Base-by-base conservation (phyloP, 148 eudicot species). In the Fagopyrum esculentum region DNA sequence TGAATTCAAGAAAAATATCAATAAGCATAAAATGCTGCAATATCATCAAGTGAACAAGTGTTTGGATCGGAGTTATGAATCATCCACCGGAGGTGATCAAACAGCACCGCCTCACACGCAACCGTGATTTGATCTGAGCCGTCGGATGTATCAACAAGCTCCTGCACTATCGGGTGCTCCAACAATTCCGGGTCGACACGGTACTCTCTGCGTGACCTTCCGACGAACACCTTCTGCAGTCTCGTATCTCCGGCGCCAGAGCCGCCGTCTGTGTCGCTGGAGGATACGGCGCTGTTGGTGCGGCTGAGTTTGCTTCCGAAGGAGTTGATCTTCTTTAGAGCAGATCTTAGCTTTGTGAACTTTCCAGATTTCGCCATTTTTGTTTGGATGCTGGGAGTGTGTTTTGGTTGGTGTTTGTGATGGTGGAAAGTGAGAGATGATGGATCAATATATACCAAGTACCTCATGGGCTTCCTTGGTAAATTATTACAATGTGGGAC, bases 1-100 rank as follows among this genome's bases (percentile, higher is more conserved):
- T 35, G 40, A 35, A 35, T 35, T 35, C 0, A 35, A 35, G 2
- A 35, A 35, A 0, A 35, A 35, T 35, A 35, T 35, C 40, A 85
- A 74, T 76, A 84, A 71, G 83, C 82, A 68, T 88, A 88, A 56
- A 81, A 88, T 44, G 82, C 82, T 2, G 77, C 87, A 6, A 89
- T 81, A 22, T 87, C 92, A 79, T 86, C 87, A 75, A 87, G 50
- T 1, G 88, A 79, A 59, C 78, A 87, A 50, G 84, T 78, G 44
- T 82, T 79, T 49, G 83, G 69, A 44, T 77, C 88, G 1, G 75
- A 85, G 69, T 82, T 83, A 12, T 89, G 81, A 22, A 89, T 29
- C 86, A 89, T 85, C 93, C 93, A 89, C 3, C 87, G 76, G 85
- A 89, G 82, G 60, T 89, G 93, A 43, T 89, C 90, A 64, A 89